Conservation (phyloP, 1,139 yeast species). For the Hyphopichia fennica region DNA sequence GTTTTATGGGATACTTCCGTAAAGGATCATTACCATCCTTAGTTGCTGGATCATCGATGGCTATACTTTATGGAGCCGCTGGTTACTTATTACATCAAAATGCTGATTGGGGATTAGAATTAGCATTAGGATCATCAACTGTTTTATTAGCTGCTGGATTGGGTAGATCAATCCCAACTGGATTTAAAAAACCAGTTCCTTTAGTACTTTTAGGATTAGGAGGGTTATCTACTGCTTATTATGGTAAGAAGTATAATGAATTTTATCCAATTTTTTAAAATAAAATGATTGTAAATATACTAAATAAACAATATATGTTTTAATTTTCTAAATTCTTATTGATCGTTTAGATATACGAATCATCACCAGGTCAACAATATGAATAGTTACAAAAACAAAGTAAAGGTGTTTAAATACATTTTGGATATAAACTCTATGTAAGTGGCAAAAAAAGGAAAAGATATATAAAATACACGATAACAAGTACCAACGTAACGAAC, state of each 20-base stretch:
- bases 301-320: background rate
- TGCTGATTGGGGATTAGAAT: conserved; percentile 76
- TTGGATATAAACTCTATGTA: no score
- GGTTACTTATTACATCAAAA: conserved; percentile 76
- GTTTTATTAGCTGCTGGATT: conserved; percentile 68
- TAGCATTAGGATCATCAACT: conserved; percentile 73
- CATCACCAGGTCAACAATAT: no score
- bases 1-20: conserved; percentile 67
- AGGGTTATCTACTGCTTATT: conserved; percentile 63
- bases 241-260: conserved; percentile 68
- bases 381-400: no score
- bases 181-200: conserved; percentile 76
- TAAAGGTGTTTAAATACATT: no score
- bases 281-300: background rate
- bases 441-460: no score
- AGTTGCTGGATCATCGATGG: conserved; percentile 71
- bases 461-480: no score
- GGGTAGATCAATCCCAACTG: conserved; percentile 60
- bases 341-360: no score
- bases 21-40: conserved; percentile 80
- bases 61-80: conserved; percentile 69
- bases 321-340: no score
- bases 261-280: conserved; percentile 45
- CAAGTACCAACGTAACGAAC: no score
- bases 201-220: conserved; percentile 66